A percentile compares a stretch with the other conserved stretches of the same genome.
phyloP scores from a whole-genome alignment of 2,329 filamentous ascomycete species.

The Thelonectria discophora region DNA sequence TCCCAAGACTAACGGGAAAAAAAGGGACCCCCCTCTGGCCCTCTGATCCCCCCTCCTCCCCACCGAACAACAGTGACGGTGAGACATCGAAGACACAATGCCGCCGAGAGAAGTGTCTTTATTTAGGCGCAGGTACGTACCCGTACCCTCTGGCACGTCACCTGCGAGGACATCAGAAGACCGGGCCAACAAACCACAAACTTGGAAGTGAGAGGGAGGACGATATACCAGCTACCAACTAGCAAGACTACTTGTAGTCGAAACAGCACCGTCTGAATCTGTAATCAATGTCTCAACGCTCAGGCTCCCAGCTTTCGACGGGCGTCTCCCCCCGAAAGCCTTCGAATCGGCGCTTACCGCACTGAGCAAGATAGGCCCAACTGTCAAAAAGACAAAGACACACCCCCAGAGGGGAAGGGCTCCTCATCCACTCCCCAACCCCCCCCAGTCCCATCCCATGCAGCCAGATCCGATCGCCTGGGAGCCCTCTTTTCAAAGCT shows the following conservation, averaged over 20 bases:
- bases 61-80: constrained; percentile 8
- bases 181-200: background rate
- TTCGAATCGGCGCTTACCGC: constrained; percentile 39
- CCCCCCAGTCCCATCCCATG: constrained; percentile 28
- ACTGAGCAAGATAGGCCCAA: constrained; percentile 17
- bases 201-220: too few relatives aligned
- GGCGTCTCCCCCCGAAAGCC: constrained; percentile 29
- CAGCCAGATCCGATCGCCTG: constrained; percentile 39
- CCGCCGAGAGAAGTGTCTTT: constrained; percentile 1
- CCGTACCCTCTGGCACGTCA: too few relatives aligned
- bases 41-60: constrained; percentile 9
- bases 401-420: constrained; percentile 5
- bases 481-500: constrained; percentile 30
- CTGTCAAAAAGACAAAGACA: too few relatives aligned
- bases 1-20: too few relatives aligned
- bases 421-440: constrained; percentile 19
- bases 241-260: too few relatives aligned
- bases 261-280: too few relatives aligned
- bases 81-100: background rate
- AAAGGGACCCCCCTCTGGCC: too few relatives aligned
- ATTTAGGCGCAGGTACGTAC: background rate
- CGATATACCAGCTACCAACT: too few relatives aligned
- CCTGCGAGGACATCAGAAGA: background rate
- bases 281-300: background rate
- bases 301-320: background rate